Conservation (phyloP, 306 rosid genomes). For the Vigna trinervia region DNA sequence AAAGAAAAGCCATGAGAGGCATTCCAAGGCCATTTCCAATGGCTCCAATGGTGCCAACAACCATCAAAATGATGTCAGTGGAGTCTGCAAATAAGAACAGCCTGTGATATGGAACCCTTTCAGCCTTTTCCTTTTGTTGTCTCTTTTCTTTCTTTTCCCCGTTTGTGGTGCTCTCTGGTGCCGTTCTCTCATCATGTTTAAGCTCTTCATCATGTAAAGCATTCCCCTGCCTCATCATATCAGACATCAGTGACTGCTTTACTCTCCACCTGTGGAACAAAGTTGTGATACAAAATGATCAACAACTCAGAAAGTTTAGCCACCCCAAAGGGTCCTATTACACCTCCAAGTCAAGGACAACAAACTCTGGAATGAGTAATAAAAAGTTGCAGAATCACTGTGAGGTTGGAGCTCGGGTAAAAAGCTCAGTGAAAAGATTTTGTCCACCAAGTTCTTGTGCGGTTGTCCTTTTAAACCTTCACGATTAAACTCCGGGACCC, state of each 20-base stretch:
- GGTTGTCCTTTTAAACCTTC: conserved; percentile 40
- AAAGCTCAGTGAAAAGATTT: conserved; percentile 1
- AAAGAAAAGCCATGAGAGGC: conserved; percentile 51
- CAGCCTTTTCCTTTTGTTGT: conserved; percentile 43
- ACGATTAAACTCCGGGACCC: conserved; percentile 18
- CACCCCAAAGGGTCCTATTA: not conserved
- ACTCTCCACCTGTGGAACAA: conserved; percentile 36
- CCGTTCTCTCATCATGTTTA: conserved; percentile 31
- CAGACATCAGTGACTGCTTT: conserved; percentile 5
- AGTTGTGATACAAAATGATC: not conserved
- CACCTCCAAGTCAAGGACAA: not conserved
- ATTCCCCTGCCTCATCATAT: conserved; percentile 54
- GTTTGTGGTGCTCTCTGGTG: conserved; percentile 34
- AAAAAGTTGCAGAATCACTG: not conserved
- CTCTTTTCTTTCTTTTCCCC: conserved; percentile 43
- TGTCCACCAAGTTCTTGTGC: not conserved
- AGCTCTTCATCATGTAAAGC: conserved; percentile 28
- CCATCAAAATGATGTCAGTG: conserved; percentile 54
- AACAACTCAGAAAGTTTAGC: conserved; percentile 27
- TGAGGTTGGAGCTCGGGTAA: conserved; percentile 7
- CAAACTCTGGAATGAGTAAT: not conserved
- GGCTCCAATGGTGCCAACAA: conserved; percentile 50
- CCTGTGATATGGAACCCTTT: conserved; percentile 57
- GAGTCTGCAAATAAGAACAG: conserved; percentile 77
- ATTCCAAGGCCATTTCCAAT: conserved; percentile 51